Evolutionary conservation across 257 asterid genomes (phyloP), one percentile per base, ranked within the genome.

Genomic region (Hygrophila difformis): DNA sequence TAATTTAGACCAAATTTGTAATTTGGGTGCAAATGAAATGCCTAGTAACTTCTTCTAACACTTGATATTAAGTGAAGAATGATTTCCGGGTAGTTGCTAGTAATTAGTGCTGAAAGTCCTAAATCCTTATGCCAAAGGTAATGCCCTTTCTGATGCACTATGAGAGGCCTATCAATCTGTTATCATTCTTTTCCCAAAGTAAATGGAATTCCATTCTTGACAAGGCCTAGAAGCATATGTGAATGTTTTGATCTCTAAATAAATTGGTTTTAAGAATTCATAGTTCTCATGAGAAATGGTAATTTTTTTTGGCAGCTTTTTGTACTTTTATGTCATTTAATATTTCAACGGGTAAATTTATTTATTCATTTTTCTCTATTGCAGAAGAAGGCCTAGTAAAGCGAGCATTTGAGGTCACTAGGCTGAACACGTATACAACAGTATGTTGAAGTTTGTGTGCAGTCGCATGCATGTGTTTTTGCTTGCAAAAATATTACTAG

Each of bases 371-470:
- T n/a, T 53, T 33, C 16, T 24, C 56, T 56, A 37, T 70, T 63
- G 56, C 86, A 91, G 98, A 80, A 69, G 95, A 80, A 41, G 97
- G 93, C 62, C 96, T 91, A 38, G 58, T 68, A 1, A 73, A 53
- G 61, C 97, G 99, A 52, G 98, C 96, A 52, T 91, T 91, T 49
- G 81, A 74, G 63, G 97, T 91, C 59, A 73, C 76, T 61, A 74
- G 96, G 59, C 68, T 91, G 57, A 83, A 91, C 68, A 91, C 97
- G 4, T 91, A 91, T 71, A 80, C 96, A 40, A 91, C 97, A 86
- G 98, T 91, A 75, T 37, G 15, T 37, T 12, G 16, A 20, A 8
- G 5, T 8, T 33, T 38, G 9, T 16, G 14, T 10, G 13, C 18
- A 35, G 48, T 63, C 31, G 49, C 44, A 21, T 26, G 35, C 34